Evolutionary conservation across 1,139 yeast genomes (phyloP), one percentile per base, ranked within the genome.

Genomic region (Debaryomyces singareniensis): DNA sequence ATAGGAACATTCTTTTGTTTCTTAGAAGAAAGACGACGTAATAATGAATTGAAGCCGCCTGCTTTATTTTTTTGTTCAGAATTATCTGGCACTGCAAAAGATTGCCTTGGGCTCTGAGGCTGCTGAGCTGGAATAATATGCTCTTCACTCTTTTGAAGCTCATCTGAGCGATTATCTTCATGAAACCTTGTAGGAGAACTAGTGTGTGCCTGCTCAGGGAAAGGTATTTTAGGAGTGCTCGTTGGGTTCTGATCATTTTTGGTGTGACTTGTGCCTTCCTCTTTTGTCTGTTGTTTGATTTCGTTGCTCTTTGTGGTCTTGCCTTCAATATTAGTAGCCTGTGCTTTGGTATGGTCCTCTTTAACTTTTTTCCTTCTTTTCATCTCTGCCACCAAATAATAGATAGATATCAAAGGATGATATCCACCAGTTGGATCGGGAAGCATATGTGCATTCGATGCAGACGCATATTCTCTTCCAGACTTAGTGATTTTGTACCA

Each of bases 341-440:
- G 11, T 23, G 7, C 13, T 12, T 12, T 13, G 13, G 7, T 23
- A 13, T 23, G 13, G 7, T 23, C 72, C 34, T 65, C 71, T 57
- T 81, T 73, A 15, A 81, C 70, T 61, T 65, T 61, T 65, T 83
- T 73, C 35, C 94, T 72, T 44, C 74, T 76, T 38, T 67, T 51
- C 87, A 81, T 81, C 56, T 91, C 99, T 33, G 75, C 77, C 14
- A 89, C 95, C 44, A 93, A 67, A 49, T 74, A 82, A 53, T 93
- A 93, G 23, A 91, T 80, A 2, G 96, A 85, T 9, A 91, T 59
- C 40, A 89, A 64, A 0, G 98, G 97, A 54, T 87, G 95, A 55
- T 73, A 91, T 1, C 93, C 94, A 33, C 75, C 71, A 1, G 95
- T 84, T n/a, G 96, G 96, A 53, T 85, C 94, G 2, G 72, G 75